Base-by-base conservation (phyloP, 1,139 yeast species). In the Taphrina deformans region DNA sequence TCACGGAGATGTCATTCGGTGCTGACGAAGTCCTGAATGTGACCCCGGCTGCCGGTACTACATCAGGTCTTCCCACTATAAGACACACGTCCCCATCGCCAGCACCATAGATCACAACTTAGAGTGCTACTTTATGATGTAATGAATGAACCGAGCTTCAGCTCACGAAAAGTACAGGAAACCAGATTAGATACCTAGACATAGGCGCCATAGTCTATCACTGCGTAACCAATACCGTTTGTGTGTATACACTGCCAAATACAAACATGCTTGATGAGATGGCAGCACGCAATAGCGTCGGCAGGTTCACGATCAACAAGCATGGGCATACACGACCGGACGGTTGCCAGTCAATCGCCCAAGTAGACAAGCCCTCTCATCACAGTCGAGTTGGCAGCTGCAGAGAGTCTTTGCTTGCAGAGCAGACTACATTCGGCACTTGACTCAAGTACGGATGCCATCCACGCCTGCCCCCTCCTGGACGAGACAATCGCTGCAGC, bases 1-100 rank as follows among this genome's bases (percentile, higher is more conserved):
- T 24, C 38, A 53, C 58, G 1, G 58, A 18, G 10, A 35, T 38
- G 45, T 53, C 58, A 18, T 53, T 53, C 23, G 48, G 48, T 16
- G 33, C 35, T 14, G 58, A 40, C 2, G 55, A 51, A n/a, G 44
- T 33, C 26, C 55, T 51, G 14, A 51, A 29, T 5, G 55, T 51
- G 44, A 48, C 53, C 12, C 53, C 53, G 16, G 44, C 29, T 3
- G n/a, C 40, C 7, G 27, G 16, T 9, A 12, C 23, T 12, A 16
- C 27, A n/a, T 14, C 40, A 18, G 44, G 55, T 1, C 35, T 18
- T 1, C 55, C 55, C 29, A 21, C 29, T 9, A 51, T 33, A 3
- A 31, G 23, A 16, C 55, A 31, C 44, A 51, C 44, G 6, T 33
- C 44, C 5, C 44, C 55, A 2, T 29, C 55, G 29, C 55, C 55